phyloP scores from a whole-genome alignment of 108 stramenopile genomes.

The Seminavis robusta region DNA sequence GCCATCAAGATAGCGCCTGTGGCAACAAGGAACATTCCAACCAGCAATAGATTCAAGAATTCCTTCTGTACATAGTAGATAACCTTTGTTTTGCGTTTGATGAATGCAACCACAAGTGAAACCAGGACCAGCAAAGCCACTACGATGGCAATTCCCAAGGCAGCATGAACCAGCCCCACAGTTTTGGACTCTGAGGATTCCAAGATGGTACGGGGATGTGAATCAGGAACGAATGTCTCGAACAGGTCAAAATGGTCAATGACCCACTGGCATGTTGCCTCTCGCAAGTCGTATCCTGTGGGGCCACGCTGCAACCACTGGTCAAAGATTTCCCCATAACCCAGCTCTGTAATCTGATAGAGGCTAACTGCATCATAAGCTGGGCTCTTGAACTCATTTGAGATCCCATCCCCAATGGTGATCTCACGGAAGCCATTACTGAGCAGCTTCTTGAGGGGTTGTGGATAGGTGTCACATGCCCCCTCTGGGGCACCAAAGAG shows the following conservation, averaged over 20 bases:
- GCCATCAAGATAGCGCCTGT: slow-evolving; percentile 22
- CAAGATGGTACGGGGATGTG: slow-evolving; percentile 15
- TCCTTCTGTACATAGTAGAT: slow-evolving; percentile 13
- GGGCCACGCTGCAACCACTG: neutral
- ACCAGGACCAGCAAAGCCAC: no score
- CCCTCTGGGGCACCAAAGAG: slow-evolving; percentile 17
- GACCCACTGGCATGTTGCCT: slow-evolving; percentile 24
- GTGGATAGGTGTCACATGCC: slow-evolving; percentile 15
- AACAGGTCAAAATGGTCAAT: slow-evolving; percentile 22
- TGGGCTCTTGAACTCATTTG: neutral
- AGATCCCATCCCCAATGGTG: neutral
- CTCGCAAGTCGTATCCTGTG: no score
- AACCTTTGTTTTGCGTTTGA: no score
- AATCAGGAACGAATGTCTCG: slow-evolving; percentile 11
- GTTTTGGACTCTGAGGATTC: neutral
- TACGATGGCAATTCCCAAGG: slow-evolving; percentile 2
- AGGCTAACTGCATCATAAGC: slow-evolving; percentile 4
- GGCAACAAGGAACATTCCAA: slow-evolving; percentile 26
- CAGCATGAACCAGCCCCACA: neutral
- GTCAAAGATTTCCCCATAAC: slow-evolving; percentile 1
- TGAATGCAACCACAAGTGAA: no score
- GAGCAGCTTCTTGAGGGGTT: slow-evolving; percentile 13
- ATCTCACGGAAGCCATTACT: neutral
- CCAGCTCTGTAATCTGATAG: neutral
- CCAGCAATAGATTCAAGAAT: slow-evolving; percentile 25